These are phyloP conservation scores for Xylaria curta DNA, from an alignment of 495 filamentous ascomycete species.

Conservation along the genomic window DNA sequence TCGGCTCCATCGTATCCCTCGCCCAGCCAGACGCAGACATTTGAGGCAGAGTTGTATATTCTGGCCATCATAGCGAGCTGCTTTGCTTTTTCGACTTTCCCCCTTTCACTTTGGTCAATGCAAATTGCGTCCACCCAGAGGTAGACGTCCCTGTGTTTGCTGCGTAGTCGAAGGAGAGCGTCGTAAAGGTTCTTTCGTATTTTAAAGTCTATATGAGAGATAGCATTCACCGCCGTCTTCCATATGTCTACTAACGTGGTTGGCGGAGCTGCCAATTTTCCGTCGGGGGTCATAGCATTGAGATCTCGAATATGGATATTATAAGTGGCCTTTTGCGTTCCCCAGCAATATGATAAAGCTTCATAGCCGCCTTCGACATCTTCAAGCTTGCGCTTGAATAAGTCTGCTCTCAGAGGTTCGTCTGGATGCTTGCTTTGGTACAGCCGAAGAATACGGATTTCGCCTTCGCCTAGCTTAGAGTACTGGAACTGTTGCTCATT, in stretches of 20 bases:
- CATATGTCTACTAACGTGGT: neutral
- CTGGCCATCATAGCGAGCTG: neutral
- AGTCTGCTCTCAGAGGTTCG: neutral
- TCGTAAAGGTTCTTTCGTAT: neutral
- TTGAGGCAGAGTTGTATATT: neutral
- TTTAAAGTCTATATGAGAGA: neutral
- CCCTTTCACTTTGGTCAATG: neutral
- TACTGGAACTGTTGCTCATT: neutral
- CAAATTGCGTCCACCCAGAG: neutral
- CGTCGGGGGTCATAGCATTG: neutral
- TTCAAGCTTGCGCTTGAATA: conserved; percentile 2
- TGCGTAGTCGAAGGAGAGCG: neutral
- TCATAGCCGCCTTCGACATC: neutral
- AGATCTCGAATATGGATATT: neutral
- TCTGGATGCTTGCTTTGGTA: neutral
- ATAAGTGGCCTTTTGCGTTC: neutral
- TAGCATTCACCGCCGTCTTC: neutral
- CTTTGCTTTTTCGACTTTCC: neutral
- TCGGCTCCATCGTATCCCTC: neutral
- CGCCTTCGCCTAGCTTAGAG: neutral
- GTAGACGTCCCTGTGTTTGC: neutral
- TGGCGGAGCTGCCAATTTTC: neutral
- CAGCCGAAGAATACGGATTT: neutral
- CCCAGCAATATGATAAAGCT: neutral
- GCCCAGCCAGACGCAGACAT: conserved; percentile 7